Conservation (phyloP, 139 green algal genomes). For the Microglena sp. region DNA sequence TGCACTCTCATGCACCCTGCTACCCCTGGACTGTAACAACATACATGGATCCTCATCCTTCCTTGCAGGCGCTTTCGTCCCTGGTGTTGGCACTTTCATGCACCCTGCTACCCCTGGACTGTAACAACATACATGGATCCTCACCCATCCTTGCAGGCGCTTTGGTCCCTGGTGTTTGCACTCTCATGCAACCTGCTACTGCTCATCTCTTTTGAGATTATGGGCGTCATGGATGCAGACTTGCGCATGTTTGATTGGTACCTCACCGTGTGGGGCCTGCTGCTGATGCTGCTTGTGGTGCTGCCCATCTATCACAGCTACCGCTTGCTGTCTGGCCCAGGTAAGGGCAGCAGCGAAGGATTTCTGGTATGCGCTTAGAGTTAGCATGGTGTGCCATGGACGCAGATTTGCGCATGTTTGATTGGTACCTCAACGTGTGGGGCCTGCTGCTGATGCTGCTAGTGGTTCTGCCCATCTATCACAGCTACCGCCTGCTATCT, state of each 20-base stretch:
- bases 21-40: too few relatives aligned
- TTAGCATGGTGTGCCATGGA: too few relatives aligned
- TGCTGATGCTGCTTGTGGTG: conserved; percentile 70
- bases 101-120: too few relatives aligned
- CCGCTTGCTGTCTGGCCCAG: conserved; percentile 18
- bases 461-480: conserved; percentile 72
- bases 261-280: conserved; percentile 60
- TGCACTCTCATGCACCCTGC: conserved; percentile 77
- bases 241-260: conserved; percentile 61
- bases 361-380: neutral
- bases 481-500: conserved; percentile 50
- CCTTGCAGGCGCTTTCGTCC: conserved; percentile 75
- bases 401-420: conserved; percentile 32
- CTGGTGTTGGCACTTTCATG: conserved; percentile 79
- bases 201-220: conserved; percentile 84
- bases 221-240: conserved; percentile 45
- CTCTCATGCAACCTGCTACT: conserved; percentile 82
- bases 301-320: conserved; percentile 82
- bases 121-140: too few relatives aligned
- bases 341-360: neutral
- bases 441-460: conserved; percentile 73
- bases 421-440: conserved; percentile 72
- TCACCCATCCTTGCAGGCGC: too few relatives aligned
- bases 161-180: conserved; percentile 83
- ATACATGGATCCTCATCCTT: too few relatives aligned